Evolutionary conservation across 2,329 filamentous ascomycete genomes (phyloP).

Genomic region (Cercospora citrullina): DNA sequence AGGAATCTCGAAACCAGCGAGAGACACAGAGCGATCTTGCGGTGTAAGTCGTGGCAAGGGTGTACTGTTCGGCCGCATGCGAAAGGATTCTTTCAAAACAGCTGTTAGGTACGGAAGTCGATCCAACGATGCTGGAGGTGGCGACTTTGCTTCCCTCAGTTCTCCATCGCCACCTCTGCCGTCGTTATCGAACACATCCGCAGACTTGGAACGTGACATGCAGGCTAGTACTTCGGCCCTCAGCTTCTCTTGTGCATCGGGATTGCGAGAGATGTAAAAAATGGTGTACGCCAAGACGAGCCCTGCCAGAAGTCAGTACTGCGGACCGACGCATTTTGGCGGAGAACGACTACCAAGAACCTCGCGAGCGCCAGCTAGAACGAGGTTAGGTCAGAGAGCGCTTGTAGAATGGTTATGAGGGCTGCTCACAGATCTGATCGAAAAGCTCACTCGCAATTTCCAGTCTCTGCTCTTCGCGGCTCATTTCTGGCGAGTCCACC

Average conservation of each 20-base stretch:
- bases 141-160: neutral
- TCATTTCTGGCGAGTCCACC: neutral
- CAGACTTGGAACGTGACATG: neutral
- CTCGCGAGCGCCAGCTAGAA: neutral
- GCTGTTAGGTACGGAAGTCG: neutral
- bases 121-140: neutral
- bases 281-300: neutral
- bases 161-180: no score
- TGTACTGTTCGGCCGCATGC: neutral
- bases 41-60: neutral
- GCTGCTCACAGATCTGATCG: neutral
- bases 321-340: neutral
- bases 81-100: neutral
- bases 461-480: neutral
- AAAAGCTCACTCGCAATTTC: neutral
- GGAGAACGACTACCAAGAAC: neutral
- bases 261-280: neutral
- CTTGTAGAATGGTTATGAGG: neutral
- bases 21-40: neutral
- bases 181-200: no score
- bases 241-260: neutral
- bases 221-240: neutral
- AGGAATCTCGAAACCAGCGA: neutral
- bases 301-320: neutral
- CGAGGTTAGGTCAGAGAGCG: neutral